phyloP scores from a whole-genome alignment of 371 early-diverging fungal species.

The Mucor indicus region DNA sequence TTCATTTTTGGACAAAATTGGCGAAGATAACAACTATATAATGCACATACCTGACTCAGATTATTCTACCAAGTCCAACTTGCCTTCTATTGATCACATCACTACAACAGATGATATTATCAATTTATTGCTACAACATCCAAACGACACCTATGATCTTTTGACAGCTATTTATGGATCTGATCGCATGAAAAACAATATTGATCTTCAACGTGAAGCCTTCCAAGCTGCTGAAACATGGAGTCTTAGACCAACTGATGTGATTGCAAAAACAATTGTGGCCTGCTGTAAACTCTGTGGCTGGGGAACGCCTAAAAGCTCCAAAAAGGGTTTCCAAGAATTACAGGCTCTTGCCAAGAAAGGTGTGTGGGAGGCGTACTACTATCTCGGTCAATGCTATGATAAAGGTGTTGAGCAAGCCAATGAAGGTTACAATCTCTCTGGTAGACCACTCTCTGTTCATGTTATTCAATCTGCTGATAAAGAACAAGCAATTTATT shows the following conservation, averaged over 20 bases:
- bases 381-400: slow-evolving; percentile 39
- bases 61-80: not conserved
- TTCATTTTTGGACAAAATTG: slow-evolving; percentile 11
- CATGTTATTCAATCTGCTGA: slow-evolving; percentile 34
- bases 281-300: slow-evolving; percentile 43
- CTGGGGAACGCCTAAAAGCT: slow-evolving; percentile 33
- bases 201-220: slow-evolving; percentile 25
- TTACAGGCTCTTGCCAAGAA: slow-evolving; percentile 27
- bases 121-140: slow-evolving; percentile 4
- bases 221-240: slow-evolving; percentile 28
- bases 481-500: slow-evolving; percentile 49
- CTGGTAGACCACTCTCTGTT: not conserved
- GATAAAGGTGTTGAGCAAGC: slow-evolving; percentile 27
- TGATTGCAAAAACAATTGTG: slow-evolving; percentile 32
- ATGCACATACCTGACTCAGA: slow-evolving; percentile 15
- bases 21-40: slow-evolving; percentile 19
- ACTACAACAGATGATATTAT: slow-evolving; percentile 7
- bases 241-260: slow-evolving; percentile 25
- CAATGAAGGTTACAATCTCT: slow-evolving; percentile 1
- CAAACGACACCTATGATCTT: slow-evolving; percentile 11
- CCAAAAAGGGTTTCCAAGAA: slow-evolving; percentile 26
- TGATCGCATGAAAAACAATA: slow-evolving; percentile 5
- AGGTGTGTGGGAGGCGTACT: slow-evolving; percentile 39
- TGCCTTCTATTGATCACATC: not conserved
- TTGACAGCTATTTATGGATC: slow-evolving; percentile 9